Conservation (phyloP, 306 rosid species). For the Malus orientalis region DNA sequence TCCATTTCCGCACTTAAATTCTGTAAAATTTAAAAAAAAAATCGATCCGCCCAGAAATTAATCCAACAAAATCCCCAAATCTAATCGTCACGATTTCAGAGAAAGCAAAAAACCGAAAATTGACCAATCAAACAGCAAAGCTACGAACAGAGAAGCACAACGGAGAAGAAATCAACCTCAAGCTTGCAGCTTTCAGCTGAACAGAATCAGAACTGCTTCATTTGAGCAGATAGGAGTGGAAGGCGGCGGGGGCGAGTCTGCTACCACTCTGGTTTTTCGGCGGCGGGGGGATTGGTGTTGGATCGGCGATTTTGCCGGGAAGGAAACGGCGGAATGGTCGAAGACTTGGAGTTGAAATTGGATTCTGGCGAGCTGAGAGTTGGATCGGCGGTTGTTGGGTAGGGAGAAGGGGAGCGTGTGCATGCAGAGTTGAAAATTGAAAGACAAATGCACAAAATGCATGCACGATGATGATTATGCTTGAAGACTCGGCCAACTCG, state of each 20-base stretch:
- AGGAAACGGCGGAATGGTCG: background rate
- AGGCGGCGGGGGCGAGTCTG: background rate
- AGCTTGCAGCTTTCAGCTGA: slow-evolving; percentile 1
- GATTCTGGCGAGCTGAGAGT: slow-evolving; percentile 21
- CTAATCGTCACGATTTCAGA: background rate
- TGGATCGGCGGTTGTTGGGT: slow-evolving; percentile 24
- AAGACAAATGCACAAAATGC: slow-evolving; percentile 55
- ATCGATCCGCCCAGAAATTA: slow-evolving; percentile 5
- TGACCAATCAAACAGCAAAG: slow-evolving; percentile 2
- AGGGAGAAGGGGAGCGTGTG: slow-evolving; percentile 57
- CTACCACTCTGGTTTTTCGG: slow-evolving; percentile 7
- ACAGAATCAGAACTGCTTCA: slow-evolving; percentile 6
- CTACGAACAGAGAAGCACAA: background rate
- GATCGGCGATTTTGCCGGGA: slow-evolving; percentile 4
- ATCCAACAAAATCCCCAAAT: slow-evolving; percentile 32
- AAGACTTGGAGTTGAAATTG: background rate
- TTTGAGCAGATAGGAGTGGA: background rate
- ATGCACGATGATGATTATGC: slow-evolving; percentile 95
- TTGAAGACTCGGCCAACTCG: slow-evolving; percentile 92
- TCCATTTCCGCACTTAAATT: slow-evolving; percentile 41
- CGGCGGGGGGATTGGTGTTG: background rate
- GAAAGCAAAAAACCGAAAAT: background rate
- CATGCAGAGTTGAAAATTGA: slow-evolving; percentile 57
- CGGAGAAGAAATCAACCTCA: slow-evolving; percentile 9
- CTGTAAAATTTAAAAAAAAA: slow-evolving; percentile 23